Evolutionary conservation across 768 basidiomycete species (phyloP), one percentile per base, ranked within the genome.

Genomic region (Nidularia pulvinata): DNA sequence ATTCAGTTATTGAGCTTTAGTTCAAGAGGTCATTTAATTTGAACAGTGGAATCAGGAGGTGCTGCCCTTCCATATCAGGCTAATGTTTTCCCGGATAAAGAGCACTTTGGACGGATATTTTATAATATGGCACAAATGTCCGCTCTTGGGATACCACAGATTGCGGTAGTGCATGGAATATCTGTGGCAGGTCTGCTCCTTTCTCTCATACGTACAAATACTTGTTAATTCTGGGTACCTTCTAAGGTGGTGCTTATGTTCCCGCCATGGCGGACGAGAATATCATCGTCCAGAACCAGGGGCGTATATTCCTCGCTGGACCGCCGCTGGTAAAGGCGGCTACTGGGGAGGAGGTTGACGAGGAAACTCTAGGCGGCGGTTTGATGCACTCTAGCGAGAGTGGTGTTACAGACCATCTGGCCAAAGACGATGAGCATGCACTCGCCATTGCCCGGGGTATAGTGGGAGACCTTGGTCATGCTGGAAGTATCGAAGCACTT

Each of bases 61-160:
- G 95, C 95, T 10, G 93, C 93, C 1, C 77, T 98, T 16, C 95
- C 95, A 1, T 83, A 91, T 68, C 95, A 98, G 71, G 91, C 95
- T 1, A 93, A 93, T 60, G 92, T 95, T 10, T 96, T 96, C 68
- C 95, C 95, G 5, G 95, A 97, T 75, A 91, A 86, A 67, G 89
- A 96, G 57, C 93, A 98, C 65, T 98, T 98, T 61, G 95, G 95
- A 4, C 83, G 95, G 5, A 96, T 97, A 64, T 98, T 98, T 72
- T 97, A 95, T 68, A 97, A 98, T 62, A 96, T 96, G 93, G 91
- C 91, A 5, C 93, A 93, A 77, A 90, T 96, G 91, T 95, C 93
- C 47, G 92, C 93, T 1, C 74, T 93, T 0, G 86, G 90, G 0
- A 93, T 95, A 25, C 93, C 94, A 0, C 95, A 98, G 67, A 88